Conservation (phyloP, 2,329 filamentous ascomycete genomes). For the Gaeumannomyces sp. region DNA sequence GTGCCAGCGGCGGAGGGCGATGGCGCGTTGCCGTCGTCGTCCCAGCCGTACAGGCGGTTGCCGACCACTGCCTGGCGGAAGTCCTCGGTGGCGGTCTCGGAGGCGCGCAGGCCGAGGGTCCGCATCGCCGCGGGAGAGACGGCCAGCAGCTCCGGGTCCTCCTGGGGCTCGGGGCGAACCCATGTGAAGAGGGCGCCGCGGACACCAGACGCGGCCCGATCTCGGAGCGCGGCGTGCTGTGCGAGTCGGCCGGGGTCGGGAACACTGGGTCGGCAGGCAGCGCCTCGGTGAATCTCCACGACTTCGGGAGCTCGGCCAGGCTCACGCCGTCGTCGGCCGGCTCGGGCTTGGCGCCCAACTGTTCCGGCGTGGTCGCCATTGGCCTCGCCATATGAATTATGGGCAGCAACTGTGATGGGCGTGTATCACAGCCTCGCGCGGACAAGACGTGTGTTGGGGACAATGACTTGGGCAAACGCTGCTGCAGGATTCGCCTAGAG, state of each 20-base stretch:
- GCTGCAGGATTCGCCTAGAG: neutral
- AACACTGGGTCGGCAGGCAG: slow-evolving; percentile 73
- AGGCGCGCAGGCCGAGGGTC: slow-evolving; percentile 69
- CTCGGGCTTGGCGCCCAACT: too few species aligned
- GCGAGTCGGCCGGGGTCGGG: slow-evolving; percentile 74
- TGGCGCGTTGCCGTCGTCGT: slow-evolving; percentile 41
- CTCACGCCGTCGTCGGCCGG: slow-evolving; percentile 25
- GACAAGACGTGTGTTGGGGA: neutral
- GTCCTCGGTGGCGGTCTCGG: slow-evolving; percentile 63
- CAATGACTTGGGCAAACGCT: neutral
- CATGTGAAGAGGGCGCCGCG: slow-evolving; percentile 83
- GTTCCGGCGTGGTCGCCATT: neutral
- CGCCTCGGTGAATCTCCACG: slow-evolving; percentile 58
- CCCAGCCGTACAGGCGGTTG: slow-evolving; percentile 75
- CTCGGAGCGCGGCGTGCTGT: slow-evolving; percentile 69
- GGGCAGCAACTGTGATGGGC: too few species aligned
- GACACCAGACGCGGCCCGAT: slow-evolving; percentile 78
- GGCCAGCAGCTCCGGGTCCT: slow-evolving; percentile 71
- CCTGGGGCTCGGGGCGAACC: slow-evolving; percentile 71
- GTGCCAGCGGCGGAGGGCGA: neutral
- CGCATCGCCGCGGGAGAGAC: slow-evolving; percentile 72
- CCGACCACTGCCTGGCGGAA: slow-evolving; percentile 76
- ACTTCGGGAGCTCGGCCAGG: slow-evolving; percentile 54
- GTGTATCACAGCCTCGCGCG: neutral
- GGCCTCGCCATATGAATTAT: neutral